A percentile compares a stretch with the other conserved stretches of the same genome.
These are phyloP conservation scores for Niveomyces coronatus DNA, from an alignment of 2,329 filamentous ascomycete species.

Conservation along the genomic window DNA sequence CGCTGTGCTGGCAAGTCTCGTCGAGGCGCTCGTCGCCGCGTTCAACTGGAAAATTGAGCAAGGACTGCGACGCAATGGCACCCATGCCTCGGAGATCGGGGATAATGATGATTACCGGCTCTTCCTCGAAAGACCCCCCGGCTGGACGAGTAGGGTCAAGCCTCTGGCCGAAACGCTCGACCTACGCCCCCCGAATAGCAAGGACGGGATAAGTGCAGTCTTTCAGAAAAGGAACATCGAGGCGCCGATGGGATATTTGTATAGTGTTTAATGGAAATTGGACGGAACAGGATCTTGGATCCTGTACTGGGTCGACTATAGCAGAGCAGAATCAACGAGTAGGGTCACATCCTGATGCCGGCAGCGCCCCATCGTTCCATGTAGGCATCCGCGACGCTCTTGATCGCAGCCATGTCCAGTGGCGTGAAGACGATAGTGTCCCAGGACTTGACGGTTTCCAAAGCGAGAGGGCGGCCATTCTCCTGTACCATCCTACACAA, in stretches of 20 bases:
- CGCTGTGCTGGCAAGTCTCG: conserved; percentile 1
- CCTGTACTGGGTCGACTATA: background rate
- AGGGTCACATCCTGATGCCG: background rate
- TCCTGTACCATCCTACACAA: too few relatives aligned
- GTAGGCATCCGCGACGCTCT: background rate
- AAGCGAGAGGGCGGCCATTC: too few relatives aligned
- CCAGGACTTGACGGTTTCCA: too few relatives aligned
- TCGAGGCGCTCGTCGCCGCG: background rate
- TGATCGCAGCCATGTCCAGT: background rate
- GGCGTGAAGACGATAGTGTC: background rate
- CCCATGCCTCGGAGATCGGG: background rate
- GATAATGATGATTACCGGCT: background rate
- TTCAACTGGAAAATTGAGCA: conserved; percentile 3
- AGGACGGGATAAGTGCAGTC: background rate
- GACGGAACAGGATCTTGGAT: background rate
- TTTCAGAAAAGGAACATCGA: conserved; percentile 1
- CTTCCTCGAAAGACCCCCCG: background rate
- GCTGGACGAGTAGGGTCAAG: conserved; percentile 1
- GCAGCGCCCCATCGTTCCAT: background rate
- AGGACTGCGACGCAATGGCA: conserved; percentile 2
- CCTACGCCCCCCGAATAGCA: background rate
- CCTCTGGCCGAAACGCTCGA: conserved; percentile 4
- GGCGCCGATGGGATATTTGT: conserved; percentile 1
- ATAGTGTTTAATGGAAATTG: background rate
- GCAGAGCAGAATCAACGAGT: background rate